These are phyloP conservation scores for Metarhizium brunneum DNA, from an alignment of 2,329 filamentous ascomycete genomes.

Conservation along the genomic window DNA sequence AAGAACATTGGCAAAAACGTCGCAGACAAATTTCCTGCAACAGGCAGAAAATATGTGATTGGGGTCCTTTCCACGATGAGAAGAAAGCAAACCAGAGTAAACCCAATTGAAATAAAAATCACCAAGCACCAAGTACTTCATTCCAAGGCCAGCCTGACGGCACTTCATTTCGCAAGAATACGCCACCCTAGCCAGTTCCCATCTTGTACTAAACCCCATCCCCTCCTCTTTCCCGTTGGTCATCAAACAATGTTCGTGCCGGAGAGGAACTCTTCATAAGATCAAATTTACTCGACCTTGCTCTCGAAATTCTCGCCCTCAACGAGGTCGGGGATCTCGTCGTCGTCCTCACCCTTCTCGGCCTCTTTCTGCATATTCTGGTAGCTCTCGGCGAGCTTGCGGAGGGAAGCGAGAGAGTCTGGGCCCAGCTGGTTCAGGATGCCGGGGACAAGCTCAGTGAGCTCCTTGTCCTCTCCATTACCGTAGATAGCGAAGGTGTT, in stretches of 20 bases:
- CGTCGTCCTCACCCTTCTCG: slow-evolving; percentile 75
- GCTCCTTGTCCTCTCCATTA: slow-evolving; percentile 97
- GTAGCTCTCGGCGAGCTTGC: slow-evolving; percentile 98
- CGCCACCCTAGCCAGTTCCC: slow-evolving; percentile 1
- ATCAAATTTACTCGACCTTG: slow-evolving; percentile 72
- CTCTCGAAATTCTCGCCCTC: slow-evolving; percentile 97
- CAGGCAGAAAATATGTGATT: neutral
- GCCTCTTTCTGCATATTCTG: slow-evolving; percentile 91
- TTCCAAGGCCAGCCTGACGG: slow-evolving; percentile 1
- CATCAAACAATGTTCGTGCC: slow-evolving; percentile 5
- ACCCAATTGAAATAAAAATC: neutral
- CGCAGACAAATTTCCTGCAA: neutral
- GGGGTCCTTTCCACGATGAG: neutral
- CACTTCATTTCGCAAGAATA: slow-evolving; percentile 4
- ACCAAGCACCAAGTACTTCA: neutral
- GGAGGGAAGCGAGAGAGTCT: slow-evolving; percentile 92
- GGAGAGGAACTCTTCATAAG: slow-evolving; percentile 5
- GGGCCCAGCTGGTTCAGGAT: slow-evolving; percentile 99
- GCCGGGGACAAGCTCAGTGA: slow-evolving; percentile 96
- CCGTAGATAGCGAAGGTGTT: slow-evolving; percentile 99
- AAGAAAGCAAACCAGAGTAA: neutral
- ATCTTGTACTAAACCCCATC: slow-evolving; percentile 3
- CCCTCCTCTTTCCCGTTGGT: slow-evolving; percentile 3
- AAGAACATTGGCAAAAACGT: neutral
- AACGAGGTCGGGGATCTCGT: slow-evolving; percentile 95